Percentiles rank a stretch among this genome's conserved stretches.
phyloP scores from a whole-genome alignment of 306 rosid genomes.

The Dryas octopetala region DNA sequence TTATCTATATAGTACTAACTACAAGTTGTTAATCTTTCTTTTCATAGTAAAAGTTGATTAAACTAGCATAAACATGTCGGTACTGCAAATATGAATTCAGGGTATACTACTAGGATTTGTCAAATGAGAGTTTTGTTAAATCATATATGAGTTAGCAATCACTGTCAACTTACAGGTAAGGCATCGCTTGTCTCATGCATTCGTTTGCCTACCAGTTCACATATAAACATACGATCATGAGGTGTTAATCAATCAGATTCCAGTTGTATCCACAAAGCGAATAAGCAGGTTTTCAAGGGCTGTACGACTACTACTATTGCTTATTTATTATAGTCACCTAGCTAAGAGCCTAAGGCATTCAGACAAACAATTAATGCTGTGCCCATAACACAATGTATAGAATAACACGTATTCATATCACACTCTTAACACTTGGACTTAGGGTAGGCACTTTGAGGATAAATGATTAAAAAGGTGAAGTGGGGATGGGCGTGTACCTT shows the following conservation, averaged over 20 bases:
- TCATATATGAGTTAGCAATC: too few species aligned
- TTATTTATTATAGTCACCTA: background rate
- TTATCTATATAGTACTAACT: too few species aligned
- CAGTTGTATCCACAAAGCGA: background rate
- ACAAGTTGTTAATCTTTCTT: too few species aligned
- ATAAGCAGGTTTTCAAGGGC: background rate
- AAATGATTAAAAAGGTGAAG: slow-evolving; percentile 17
- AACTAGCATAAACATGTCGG: background rate
- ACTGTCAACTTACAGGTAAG: too few species aligned
- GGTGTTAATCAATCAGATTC: background rate
- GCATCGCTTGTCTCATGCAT: too few species aligned
- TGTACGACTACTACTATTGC: background rate
- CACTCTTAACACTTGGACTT: background rate
- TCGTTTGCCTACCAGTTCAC: background rate
- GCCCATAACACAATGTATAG: background rate
- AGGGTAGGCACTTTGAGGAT: background rate
- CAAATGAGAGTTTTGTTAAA: background rate
- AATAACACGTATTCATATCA: background rate
- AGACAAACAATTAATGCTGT: background rate
- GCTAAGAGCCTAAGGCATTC: background rate
- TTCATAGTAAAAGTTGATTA: background rate
- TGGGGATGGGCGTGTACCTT: slow-evolving; percentile 22
- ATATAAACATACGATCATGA: background rate
- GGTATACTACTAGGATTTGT: background rate
- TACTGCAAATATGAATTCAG: background rate